Evolutionary conservation across 2,329 filamentous ascomycete genomes (phyloP), one percentile per base, ranked within the genome.

Genomic region (Neonectria punicea): DNA sequence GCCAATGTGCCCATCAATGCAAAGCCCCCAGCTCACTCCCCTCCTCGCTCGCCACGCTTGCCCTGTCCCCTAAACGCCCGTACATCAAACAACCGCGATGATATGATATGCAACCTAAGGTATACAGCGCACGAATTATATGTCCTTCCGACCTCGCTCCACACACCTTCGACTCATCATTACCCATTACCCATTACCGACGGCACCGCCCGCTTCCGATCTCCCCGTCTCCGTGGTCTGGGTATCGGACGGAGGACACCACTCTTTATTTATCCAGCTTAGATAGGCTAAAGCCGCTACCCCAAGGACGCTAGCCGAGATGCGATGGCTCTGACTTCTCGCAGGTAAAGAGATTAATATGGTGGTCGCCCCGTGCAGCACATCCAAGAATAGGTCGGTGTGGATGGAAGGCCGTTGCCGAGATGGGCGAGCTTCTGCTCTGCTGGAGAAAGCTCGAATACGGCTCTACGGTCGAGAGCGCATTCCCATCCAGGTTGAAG

Each of bases 351-450:
- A 98, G 85, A 77, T 97, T 98, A 75, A 99, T 90, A 77, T 98
- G 93, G 65, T 94, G 89, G 76, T 98, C 94, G 61, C 94, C 93
- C 47, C 93, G 86, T 4, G 94, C 93, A 1, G 94, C 92, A 74
- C 92, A 96, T 39, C 93, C 94, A 67, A 99, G 86, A 79, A 98
- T 90, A 81, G 97, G 94, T 57, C 92, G 89, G 79, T 99, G 96
- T 1, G 96, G 96, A 80, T 99, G 96, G 84, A 98, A 99, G 0
- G 94, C 92, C 9, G 95, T 97, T 39, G 92, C 88, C 3, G 94
- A 90, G 70, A 99, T 97, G 1, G 96, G 92, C 7, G 90, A 89
- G 62, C 91, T 90, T 56, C 93, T 91, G 76, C 90, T 93, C 74
- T 94, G 91, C 68, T 93, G 90, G 16, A 97, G 83, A 83, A 97